Evolutionary conservation across 2,329 filamentous ascomycete species (phyloP).

Genomic region (Microdochium bolleyi): DNA sequence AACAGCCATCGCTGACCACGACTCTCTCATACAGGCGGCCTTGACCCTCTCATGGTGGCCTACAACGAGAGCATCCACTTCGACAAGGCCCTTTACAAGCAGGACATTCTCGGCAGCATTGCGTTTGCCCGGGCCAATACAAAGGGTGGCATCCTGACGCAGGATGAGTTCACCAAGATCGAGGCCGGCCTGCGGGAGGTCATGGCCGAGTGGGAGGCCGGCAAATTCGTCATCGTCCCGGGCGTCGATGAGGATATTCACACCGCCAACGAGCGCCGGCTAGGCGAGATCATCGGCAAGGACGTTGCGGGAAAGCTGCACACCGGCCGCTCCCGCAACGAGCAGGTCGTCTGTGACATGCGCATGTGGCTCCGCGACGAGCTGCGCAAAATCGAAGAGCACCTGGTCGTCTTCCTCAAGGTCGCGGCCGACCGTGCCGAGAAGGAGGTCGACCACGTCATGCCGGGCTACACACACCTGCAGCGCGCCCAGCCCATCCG

Average conservation of each 20-base stretch:
- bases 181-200: slow-evolving; percentile 59
- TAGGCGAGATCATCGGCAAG: slow-evolving; percentile 81
- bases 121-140: slow-evolving; percentile 76
- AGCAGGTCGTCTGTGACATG: slow-evolving; percentile 88
- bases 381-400: slow-evolving; percentile 60
- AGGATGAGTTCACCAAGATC: slow-evolving; percentile 66
- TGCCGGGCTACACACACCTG: slow-evolving; percentile 73
- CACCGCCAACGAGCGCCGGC: slow-evolving; percentile 62
- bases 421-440: slow-evolving; percentile 62
- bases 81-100: slow-evolving; percentile 68
- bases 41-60: slow-evolving; percentile 78
- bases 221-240: slow-evolving; percentile 41
- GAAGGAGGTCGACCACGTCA: slow-evolving; percentile 60
- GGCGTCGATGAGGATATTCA: slow-evolving; percentile 54
- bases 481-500: slow-evolving; percentile 66
- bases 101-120: slow-evolving; percentile 74
- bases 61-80: slow-evolving; percentile 80
- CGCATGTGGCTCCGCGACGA: slow-evolving; percentile 78
- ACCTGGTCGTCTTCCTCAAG: slow-evolving; percentile 61
- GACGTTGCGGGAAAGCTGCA: slow-evolving; percentile 83
- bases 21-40: slow-evolving; percentile 47
- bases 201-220: slow-evolving; percentile 43
- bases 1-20: not conserved
- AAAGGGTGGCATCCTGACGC: slow-evolving; percentile 65
- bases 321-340: slow-evolving; percentile 79